Conservation (phyloP, 441 rosid genomes). For the Brassica balearica region DNA sequence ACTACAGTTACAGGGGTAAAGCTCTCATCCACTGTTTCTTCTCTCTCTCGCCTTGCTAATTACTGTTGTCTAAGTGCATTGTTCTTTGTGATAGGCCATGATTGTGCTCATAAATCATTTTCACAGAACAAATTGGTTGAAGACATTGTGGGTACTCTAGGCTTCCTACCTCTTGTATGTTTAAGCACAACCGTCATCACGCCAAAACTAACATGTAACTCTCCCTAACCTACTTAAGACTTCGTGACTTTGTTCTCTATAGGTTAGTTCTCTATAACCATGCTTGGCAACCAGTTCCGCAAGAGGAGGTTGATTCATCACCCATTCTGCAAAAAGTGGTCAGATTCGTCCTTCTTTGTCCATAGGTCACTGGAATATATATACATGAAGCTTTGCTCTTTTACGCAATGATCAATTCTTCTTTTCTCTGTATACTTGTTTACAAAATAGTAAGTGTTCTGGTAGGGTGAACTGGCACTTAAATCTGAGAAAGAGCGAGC, state of each 20-base stretch:
- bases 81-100: too few relatives aligned
- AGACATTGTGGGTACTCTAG: constrained; percentile 92
- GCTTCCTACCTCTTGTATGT: constrained; percentile 84
- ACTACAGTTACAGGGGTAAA: constrained; percentile 38
- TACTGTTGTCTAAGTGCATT: too few relatives aligned
- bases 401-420: background rate
- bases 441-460: constrained; percentile 25
- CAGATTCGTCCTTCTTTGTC: constrained; percentile 94
- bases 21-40: too few relatives aligned
- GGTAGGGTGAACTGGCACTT: constrained; percentile 87
- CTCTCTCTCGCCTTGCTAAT: too few relatives aligned
- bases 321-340: constrained; percentile 72
- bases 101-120: constrained; percentile 58
- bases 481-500: constrained; percentile 70
- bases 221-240: background rate
- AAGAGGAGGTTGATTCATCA: constrained; percentile 70
- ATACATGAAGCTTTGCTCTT: constrained; percentile 14
- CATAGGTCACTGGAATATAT: constrained; percentile 78
- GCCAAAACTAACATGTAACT: constrained; percentile 93
- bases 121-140: constrained; percentile 88
- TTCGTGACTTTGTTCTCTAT: constrained; percentile 10
- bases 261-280: constrained; percentile 81
- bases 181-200: constrained; percentile 92
- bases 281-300: constrained; percentile 88
- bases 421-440: constrained; percentile 12